Conservation (phyloP, 2,329 filamentous ascomycete species). For the Cladosporium oxysporum region DNA sequence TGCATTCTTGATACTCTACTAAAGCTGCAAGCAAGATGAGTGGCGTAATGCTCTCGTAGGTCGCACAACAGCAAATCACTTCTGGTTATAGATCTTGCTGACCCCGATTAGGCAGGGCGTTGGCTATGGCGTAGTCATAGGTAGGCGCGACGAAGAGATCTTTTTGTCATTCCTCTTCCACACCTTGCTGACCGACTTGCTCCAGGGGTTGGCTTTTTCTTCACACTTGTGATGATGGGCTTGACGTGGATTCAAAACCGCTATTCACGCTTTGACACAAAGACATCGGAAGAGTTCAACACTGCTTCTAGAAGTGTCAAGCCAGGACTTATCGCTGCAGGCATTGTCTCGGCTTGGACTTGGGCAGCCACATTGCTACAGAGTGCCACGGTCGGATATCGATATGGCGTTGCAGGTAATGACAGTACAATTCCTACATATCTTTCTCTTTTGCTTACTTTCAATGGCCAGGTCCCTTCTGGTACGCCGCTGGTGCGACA, state of each 20-base stretch:
- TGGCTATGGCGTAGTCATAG: slow-evolving; percentile 75
- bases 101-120: slow-evolving; percentile 34
- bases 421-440: neutral
- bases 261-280: slow-evolving; percentile 58
- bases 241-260: slow-evolving; percentile 31
- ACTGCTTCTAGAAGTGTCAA: slow-evolving; percentile 85
- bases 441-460: neutral
- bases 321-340: slow-evolving; percentile 79
- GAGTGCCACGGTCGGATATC: slow-evolving; percentile 34
- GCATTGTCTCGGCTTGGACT: slow-evolving; percentile 86
- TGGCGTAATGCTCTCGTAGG: slow-evolving; percentile 7
- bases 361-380: slow-evolving; percentile 52
- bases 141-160: neutral
- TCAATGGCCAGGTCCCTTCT: slow-evolving; percentile 29
- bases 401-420: slow-evolving; percentile 24
- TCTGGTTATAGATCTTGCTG: neutral
- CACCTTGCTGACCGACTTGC: neutral
- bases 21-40: neutral
- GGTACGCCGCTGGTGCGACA: slow-evolving; percentile 45
- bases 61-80: neutral
- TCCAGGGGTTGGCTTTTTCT: slow-evolving; percentile 63
- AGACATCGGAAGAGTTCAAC: slow-evolving; percentile 88
- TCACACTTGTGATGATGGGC: slow-evolving; percentile 52
- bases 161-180: neutral
- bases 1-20: neutral